Conservation (phyloP, 2,329 filamentous ascomycete species). For the Huntiella abstrusa region DNA sequence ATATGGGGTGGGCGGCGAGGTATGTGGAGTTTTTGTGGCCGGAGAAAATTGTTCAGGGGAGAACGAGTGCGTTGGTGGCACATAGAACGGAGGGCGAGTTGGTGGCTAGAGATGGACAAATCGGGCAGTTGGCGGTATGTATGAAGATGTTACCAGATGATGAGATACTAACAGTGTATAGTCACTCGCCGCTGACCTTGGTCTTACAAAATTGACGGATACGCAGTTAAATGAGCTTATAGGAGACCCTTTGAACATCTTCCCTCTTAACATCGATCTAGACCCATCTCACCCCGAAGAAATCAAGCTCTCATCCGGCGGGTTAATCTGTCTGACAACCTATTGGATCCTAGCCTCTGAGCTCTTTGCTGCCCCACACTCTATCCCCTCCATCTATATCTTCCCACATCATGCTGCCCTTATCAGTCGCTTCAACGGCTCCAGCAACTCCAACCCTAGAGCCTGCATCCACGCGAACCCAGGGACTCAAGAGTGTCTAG, state of each 20-base stretch:
- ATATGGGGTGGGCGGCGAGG: constrained; percentile 42
- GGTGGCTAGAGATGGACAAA: constrained; percentile 41
- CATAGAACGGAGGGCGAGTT: constrained; percentile 46
- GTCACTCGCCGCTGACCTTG: constrained; percentile 45
- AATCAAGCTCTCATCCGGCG: constrained; percentile 39
- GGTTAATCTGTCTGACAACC: constrained; percentile 37
- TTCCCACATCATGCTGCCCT: constrained; percentile 41
- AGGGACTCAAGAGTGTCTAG: constrained; percentile 38
- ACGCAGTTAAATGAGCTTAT: constrained; percentile 28
- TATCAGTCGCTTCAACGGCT: constrained; percentile 25
- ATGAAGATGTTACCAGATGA: not conserved
- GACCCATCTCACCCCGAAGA: constrained; percentile 28
- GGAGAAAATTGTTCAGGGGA: constrained; percentile 40
- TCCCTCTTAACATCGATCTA: constrained; percentile 28
- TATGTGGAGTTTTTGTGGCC: constrained; percentile 52
- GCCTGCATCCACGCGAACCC: constrained; percentile 28
- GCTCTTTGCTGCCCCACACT: constrained; percentile 38
- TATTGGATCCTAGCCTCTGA: constrained; percentile 45
- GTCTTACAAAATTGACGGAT: constrained; percentile 28
- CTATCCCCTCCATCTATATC: constrained; percentile 33
- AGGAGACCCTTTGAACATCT: constrained; percentile 22
- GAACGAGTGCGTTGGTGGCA: constrained; percentile 39
- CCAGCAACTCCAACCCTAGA: constrained; percentile 23
- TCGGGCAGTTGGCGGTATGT: constrained; percentile 54
- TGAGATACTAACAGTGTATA: constrained; percentile 15